These are phyloP conservation scores for Epichloe uncinata DNA, from an alignment of 2,329 filamentous ascomycete species.

Conservation along the genomic window DNA sequence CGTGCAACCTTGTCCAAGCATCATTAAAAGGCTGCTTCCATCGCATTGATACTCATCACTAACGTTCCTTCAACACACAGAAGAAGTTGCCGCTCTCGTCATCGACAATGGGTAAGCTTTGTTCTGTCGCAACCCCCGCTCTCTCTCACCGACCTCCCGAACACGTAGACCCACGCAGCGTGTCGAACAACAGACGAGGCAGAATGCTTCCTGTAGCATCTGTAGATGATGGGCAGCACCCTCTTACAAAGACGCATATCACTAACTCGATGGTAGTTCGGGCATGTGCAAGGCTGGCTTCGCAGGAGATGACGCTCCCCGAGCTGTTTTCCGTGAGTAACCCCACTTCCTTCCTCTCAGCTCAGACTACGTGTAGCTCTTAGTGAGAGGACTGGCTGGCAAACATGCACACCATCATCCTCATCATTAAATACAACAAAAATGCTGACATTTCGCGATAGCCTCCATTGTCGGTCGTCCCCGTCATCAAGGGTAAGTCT, in stretches of 20 bases:
- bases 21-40: not conserved
- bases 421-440: not conserved
- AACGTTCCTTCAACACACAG: conserved; percentile 42
- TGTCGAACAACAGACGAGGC: not conserved
- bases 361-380: conserved; percentile 7
- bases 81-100: conserved; percentile 99
- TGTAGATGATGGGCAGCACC: not conserved
- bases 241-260: conserved; percentile 2
- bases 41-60: conserved; percentile 21
- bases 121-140: conserved; percentile 11
- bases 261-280: conserved; percentile 56
- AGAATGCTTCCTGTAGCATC: not conserved
- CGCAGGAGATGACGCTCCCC: conserved; percentile 99
- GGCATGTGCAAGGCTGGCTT: conserved; percentile 99
- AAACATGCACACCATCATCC: not conserved
- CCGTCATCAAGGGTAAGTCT: conserved; percentile 94
- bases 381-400: conserved; percentile 3
- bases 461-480: conserved; percentile 99
- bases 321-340: conserved; percentile 98
- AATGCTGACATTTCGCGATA: conserved; percentile 33
- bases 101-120: conserved; percentile 99
- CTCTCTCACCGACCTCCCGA: conserved; percentile 24
- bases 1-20: not conserved
- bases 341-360: conserved; percentile 20
- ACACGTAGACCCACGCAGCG: conserved; percentile 5